These are phyloP conservation scores for Auricularia sp. DNA, from an alignment of 768 basidiomycete genomes.

Conservation along the genomic window DNA sequence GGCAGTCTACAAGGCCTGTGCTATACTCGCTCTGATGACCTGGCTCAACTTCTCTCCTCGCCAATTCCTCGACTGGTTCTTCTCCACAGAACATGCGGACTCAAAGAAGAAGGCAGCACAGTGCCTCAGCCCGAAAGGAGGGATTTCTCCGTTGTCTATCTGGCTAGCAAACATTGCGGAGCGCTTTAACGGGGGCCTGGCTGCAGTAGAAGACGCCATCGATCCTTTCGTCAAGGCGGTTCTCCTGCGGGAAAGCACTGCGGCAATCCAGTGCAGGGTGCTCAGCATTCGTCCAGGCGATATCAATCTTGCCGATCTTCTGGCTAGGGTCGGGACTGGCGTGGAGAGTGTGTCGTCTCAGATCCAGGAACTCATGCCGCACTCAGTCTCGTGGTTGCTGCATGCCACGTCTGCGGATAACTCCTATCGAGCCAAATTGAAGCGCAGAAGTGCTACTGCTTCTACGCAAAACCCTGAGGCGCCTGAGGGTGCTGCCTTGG, in stretches of 20 bases:
- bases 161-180: background rate
- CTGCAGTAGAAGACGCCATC: background rate
- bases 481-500: background rate
- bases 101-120: no score
- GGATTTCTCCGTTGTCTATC: background rate
- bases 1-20: no score
- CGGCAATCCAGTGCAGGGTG: background rate
- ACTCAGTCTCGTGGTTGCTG: background rate
- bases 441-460: no score
- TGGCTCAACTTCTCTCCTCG: no score
- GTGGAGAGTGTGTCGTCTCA: background rate
- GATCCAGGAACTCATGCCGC: background rate
- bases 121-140: background rate
- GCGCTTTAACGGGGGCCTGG: background rate
- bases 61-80: no score
- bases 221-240: background rate
- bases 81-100: no score
- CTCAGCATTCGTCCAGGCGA: background rate
- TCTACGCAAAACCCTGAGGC: background rate
- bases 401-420: background rate
- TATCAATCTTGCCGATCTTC: background rate
- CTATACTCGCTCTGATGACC: no score
- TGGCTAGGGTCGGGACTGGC: background rate
- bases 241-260: background rate
- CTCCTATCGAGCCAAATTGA: no score